Conservation (phyloP, 495 filamentous ascomycete genomes). For the Lasiosphaeria miniovina region DNA sequence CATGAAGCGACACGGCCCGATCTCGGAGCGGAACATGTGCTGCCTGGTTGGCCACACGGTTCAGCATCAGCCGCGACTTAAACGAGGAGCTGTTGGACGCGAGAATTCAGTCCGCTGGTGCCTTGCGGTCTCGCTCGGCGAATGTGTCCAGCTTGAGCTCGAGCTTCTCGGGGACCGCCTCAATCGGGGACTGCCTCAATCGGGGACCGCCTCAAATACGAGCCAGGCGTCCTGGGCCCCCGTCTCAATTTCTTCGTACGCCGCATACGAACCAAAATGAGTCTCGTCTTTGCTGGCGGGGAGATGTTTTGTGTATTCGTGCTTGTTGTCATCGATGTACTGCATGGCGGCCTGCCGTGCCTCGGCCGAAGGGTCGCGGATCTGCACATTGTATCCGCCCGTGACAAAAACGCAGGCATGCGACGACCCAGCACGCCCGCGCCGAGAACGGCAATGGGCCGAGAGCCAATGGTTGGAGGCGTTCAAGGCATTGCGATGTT, state of each 20-base stretch:
- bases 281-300: neutral
- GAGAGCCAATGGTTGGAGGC: conserved; percentile 9
- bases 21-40: neutral
- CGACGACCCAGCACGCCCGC: conserved; percentile 23
- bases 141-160: conserved; percentile 51
- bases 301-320: conserved; percentile 9
- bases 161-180: conserved; percentile 54
- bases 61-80: conserved; percentile 45
- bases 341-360: conserved; percentile 9
- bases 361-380: conserved; percentile 18
- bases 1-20: conserved; percentile 23
- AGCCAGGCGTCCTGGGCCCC: conserved; percentile 45
- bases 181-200: no score
- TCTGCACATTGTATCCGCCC: conserved; percentile 34
- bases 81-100: conserved; percentile 50
- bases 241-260: conserved; percentile 32
- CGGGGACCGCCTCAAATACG: conserved; percentile 14
- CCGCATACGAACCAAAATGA: conserved; percentile 12
- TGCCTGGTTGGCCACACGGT: conserved; percentile 35
- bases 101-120: conserved; percentile 45
- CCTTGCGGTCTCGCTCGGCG: conserved; percentile 40
- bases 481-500: conserved; percentile 13
- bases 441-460: conserved; percentile 17
- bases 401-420: conserved; percentile 18
- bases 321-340: conserved; percentile 19